These are phyloP conservation scores for Gonium pectorale DNA, from an alignment of 139 green algal genomes.

Conservation along the genomic window DNA sequence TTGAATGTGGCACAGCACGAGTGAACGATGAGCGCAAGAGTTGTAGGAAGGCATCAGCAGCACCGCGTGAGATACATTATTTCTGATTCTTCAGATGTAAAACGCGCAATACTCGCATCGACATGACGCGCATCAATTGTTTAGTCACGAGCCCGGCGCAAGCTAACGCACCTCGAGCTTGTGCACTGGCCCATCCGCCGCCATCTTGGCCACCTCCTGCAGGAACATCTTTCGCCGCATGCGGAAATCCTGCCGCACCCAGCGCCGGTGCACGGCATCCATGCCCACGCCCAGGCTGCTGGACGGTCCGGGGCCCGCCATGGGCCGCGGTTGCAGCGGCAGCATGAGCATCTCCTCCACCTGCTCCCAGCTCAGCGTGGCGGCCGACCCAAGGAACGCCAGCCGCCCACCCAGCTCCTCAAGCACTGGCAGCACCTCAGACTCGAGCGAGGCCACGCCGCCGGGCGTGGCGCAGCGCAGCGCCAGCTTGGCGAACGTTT, in stretches of 20 bases:
- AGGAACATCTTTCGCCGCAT: slow-evolving; percentile 70
- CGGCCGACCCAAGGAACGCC: slow-evolving; percentile 49
- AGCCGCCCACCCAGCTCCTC: slow-evolving; percentile 54
- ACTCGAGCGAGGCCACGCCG: slow-evolving; percentile 48
- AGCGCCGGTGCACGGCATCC: slow-evolving; percentile 55
- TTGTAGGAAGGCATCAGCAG: too few relatives aligned
- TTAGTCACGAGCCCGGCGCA: too few relatives aligned
- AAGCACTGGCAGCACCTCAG: slow-evolving; percentile 65
- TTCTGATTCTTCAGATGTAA: too few relatives aligned
- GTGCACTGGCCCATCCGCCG: slow-evolving; percentile 67
- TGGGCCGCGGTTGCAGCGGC: slow-evolving; percentile 62
- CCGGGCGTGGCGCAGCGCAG: slow-evolving; percentile 60
- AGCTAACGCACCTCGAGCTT: slow-evolving; percentile 66
- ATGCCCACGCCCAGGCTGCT: not conserved
- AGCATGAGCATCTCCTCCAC: slow-evolving; percentile 76
- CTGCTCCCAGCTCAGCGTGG: slow-evolving; percentile 69
- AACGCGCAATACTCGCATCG: too few relatives aligned
- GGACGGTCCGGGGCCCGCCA: not conserved
- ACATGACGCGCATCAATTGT: too few relatives aligned
- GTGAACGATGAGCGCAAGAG: too few relatives aligned
- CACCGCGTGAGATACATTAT: too few relatives aligned
- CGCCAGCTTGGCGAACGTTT: slow-evolving; percentile 54
- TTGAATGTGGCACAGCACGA: not conserved
- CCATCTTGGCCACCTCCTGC: slow-evolving; percentile 73
- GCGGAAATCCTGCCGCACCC: slow-evolving; percentile 74